A percentile compares a stretch with the other conserved stretches of the same genome.
Conservation (phyloP, 2,329 filamentous ascomycete genomes). For the Metarhizium robertsii region DNA sequence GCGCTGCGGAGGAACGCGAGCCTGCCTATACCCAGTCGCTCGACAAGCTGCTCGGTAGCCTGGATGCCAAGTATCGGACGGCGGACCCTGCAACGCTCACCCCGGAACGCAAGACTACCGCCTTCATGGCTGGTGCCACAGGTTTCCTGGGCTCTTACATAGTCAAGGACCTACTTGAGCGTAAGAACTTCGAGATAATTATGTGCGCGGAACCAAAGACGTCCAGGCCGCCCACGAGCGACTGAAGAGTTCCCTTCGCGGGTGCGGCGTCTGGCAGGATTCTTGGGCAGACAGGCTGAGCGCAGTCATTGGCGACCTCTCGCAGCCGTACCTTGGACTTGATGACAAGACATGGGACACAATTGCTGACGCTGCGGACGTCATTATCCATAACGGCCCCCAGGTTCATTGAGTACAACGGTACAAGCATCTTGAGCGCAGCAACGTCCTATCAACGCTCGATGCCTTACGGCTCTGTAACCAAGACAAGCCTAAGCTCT, state of each 20-base stretch:
- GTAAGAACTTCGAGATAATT: conserved; percentile 43
- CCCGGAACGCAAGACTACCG: conserved; percentile 33
- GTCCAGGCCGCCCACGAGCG: conserved; percentile 51
- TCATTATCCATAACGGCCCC: conserved; percentile 76
- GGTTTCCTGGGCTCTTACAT: conserved; percentile 75
- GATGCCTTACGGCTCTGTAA: conserved; percentile 68
- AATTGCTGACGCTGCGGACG: conserved; percentile 58
- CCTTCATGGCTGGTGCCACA: conserved; percentile 78
- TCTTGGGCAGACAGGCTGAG: conserved; percentile 57
- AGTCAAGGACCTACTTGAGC: conserved; percentile 61
- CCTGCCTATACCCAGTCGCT: conserved; percentile 44
- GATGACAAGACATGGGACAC: conserved; percentile 53
- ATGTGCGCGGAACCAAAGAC: conserved; percentile 60
- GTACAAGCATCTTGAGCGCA: conserved; percentile 60
- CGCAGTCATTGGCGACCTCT: conserved; percentile 64
- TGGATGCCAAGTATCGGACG: conserved; percentile 32
- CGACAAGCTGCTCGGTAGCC: conserved; percentile 35
- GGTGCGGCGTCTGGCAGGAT: conserved; percentile 71
- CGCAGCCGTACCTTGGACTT: conserved; percentile 66
- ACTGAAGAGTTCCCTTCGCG: conserved; percentile 57
- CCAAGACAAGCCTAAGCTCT: conserved; percentile 67
- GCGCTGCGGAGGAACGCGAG: conserved; percentile 31
- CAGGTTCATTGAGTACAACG: conserved; percentile 72
- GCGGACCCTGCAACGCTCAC: conserved; percentile 25
- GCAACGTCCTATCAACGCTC: conserved; percentile 73